phyloP scores from a whole-genome alignment of 257 asterid species.

The Plectranthus barbatus region DNA sequence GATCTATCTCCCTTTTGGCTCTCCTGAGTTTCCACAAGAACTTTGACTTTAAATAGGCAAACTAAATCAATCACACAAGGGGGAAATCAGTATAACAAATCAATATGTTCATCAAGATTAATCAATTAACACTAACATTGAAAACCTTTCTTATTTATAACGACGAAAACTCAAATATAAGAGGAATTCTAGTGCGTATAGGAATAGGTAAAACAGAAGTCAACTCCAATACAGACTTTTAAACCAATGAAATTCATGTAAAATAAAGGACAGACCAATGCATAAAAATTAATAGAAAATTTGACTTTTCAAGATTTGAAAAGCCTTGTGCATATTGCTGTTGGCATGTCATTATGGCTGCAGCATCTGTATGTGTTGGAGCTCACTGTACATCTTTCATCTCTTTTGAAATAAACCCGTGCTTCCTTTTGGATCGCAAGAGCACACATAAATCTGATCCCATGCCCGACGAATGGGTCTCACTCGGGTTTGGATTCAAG shows the following conservation, averaged over 20 bases:
- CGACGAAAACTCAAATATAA: not conserved
- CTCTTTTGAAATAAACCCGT: no score
- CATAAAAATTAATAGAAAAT: not conserved
- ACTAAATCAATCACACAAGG: not conserved
- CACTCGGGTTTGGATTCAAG: no score
- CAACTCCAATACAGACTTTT: slow-evolving; percentile 15
- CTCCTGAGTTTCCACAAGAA: slow-evolving; percentile 27
- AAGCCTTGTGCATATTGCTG: slow-evolving; percentile 23
- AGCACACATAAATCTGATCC: no score
- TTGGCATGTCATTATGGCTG: no score
- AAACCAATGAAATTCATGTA: slow-evolving; percentile 11
- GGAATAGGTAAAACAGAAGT: not conserved
- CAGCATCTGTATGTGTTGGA: no score
- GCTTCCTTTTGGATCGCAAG: no score
- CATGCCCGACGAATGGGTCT: no score
- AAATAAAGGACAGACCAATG: slow-evolving; percentile 8
- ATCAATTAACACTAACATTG: no score
- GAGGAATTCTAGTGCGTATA: not conserved
- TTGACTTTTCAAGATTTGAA: slow-evolving; percentile 33
- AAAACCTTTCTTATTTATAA: not conserved
- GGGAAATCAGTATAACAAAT: not conserved
- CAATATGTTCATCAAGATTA: no score
- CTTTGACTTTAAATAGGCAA: not conserved
- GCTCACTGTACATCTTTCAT: no score
- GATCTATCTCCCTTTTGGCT: slow-evolving; percentile 59